Evolutionary conservation across 192 early-diverging fungal species (phyloP), one percentile per base, ranked within the genome.

Genomic region (Coemansia sp.): DNA sequence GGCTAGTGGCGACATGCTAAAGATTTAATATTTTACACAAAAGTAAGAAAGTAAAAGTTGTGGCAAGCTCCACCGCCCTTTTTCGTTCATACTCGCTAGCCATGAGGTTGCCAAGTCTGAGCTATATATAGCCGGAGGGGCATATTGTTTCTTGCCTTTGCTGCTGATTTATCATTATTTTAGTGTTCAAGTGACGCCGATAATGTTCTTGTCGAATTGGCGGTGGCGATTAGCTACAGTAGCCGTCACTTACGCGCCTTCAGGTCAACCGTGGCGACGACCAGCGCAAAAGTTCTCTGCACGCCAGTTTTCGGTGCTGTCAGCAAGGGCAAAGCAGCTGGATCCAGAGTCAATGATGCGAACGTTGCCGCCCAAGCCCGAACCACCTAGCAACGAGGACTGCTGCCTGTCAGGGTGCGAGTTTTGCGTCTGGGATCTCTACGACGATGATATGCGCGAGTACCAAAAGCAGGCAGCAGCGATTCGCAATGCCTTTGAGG

Each of bases 401-500:
- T 81, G 78, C 67, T 81, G 78, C 36, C 68, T 73, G 66, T 75
- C 78, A 3, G 76, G 81, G 37, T 83, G 81, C 66, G 81, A 77
- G 63, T 78, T 66, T 63, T 83, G 81, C 56, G 81, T 83, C 59
- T 83, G 81, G 81, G 81, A 83, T 46, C 64, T 83, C 37, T 83
- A 83, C 41, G 76, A 83, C 53, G 75, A 83, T 50, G 81, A 83
- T 48, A 83, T 83, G 71, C 72, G 67, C 59, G 75, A 78, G 36
- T 83, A 83, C 62, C 68, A 72, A 35, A 69, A 78, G 69, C 69
- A 83, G 34, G 81, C 76, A 14, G 42, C 39, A 5, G 60, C 35
- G 7, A 62, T 74, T 33, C 46, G 73, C 6, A 51, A 72, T 63
- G 72, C 69, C 1, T 74, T 78, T 37, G 72, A 76, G 29, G 67